phyloP scores from a whole-genome alignment of 331 rosid genomes.

The Ulmus americana region DNA sequence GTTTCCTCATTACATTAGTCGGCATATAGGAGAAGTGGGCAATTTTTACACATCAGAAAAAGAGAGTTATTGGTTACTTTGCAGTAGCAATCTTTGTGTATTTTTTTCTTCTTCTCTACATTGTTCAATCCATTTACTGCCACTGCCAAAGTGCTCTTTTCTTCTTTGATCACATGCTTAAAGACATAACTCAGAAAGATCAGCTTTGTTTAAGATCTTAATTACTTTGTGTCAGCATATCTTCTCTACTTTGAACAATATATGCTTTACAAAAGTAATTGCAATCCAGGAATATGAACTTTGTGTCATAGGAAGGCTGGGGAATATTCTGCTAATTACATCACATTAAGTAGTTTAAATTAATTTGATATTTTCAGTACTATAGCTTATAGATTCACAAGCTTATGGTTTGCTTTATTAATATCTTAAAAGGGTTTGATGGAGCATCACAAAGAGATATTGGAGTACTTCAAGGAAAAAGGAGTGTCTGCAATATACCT shows the following conservation, averaged over 20 bases:
- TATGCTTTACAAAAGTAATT: too few relatives aligned
- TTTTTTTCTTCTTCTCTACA: neutral
- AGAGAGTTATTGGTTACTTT: neutral
- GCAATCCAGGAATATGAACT: neutral
- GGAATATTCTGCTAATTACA: too few relatives aligned
- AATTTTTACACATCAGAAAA: neutral
- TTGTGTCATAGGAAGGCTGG: neutral
- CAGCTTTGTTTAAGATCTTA: neutral
- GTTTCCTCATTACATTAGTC: too few relatives aligned
- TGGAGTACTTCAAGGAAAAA: slow-evolving; percentile 41
- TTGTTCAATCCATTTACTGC: neutral
- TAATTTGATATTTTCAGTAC: neutral
- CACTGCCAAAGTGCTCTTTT: neutral
- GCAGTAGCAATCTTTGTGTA: neutral
- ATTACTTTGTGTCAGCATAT: neutral
- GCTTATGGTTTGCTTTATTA: neutral
- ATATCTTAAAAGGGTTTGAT: slow-evolving; percentile 38
- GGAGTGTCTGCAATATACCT: slow-evolving; percentile 48
- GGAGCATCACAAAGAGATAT: slow-evolving; percentile 46
- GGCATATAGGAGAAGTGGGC: neutral
- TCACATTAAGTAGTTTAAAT: neutral
- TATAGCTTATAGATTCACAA: neutral
- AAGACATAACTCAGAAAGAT: too few relatives aligned
- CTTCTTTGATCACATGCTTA: too few relatives aligned
- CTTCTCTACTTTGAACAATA: neutral